A percentile compares a stretch with the other conserved stretches of the same genome.
Conservation (phyloP, 805 yeast species). For the Metschnikowia picachoensis region DNA sequence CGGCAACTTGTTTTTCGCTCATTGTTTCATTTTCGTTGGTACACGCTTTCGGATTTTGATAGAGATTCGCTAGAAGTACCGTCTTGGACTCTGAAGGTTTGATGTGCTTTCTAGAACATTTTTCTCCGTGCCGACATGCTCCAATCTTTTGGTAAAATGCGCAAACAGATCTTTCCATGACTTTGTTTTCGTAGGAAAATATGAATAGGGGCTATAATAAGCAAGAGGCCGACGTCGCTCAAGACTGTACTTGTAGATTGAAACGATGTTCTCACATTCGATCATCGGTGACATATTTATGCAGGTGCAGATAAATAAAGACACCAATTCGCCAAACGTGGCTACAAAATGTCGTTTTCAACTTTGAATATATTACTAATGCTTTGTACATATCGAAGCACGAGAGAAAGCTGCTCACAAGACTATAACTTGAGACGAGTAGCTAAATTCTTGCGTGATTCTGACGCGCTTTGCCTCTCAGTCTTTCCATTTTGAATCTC, state of each 20-base stretch:
- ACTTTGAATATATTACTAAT: no score
- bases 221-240: no score
- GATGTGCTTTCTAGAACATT: conserved; percentile 71
- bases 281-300: no score
- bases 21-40: conserved; percentile 28
- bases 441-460: background rate
- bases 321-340: no score
- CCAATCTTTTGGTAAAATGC: conserved; percentile 79
- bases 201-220: no score
- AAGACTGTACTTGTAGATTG: no score
- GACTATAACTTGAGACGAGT: background rate
- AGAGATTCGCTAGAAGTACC: conserved; percentile 60
- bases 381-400: no score
- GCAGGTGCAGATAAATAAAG: no score
- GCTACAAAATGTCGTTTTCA: no score
- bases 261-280: no score
- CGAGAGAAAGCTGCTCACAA: background rate
- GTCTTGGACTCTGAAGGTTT: conserved; percentile 65
- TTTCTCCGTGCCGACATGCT: conserved; percentile 89
- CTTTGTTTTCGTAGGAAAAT: no score
- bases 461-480: background rate
- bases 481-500: background rate
- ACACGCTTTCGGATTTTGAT: conserved; percentile 54
- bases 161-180: conserved; percentile 28
- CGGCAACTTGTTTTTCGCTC: conserved; percentile 37